Evolutionary conservation across 257 asterid species (phyloP).

Genomic region (Datura wrightii): DNA sequence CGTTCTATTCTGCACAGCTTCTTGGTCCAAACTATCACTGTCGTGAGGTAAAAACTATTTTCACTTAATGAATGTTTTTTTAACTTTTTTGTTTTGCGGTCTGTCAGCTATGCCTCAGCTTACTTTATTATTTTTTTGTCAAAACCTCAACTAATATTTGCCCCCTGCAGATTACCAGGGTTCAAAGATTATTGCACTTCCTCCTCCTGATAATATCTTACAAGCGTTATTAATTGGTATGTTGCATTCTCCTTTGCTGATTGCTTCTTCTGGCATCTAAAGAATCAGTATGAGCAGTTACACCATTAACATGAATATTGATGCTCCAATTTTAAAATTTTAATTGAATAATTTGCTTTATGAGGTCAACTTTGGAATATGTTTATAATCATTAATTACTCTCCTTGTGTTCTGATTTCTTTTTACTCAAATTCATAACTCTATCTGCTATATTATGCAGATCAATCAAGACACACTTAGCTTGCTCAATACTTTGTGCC

Average conservation of each 20-base stretch:
- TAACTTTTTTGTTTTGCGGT: background rate
- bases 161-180: constrained; percentile 56
- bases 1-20: constrained; percentile 95
- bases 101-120: background rate
- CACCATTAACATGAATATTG: no score
- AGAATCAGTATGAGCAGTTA: no score
- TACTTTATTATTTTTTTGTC: background rate
- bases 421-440: no score
- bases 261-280: constrained; percentile 11
- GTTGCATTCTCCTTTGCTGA: constrained; percentile 9
- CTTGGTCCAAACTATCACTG: constrained; percentile 99
- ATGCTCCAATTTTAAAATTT: no score
- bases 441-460: no score
- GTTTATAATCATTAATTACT: no score
- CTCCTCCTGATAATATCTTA: constrained; percentile 71
- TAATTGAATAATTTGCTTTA: no score
- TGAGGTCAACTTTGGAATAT: no score
- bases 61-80: constrained; percentile 1
- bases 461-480: no score
- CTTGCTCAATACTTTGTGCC: no score
- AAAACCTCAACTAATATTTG: background rate
- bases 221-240: constrained; percentile 75
- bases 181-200: constrained; percentile 84
- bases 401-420: no score
- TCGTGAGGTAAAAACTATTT: constrained; percentile 71